Conservation (phyloP, 495 filamentous ascomycete genomes). For the Jackrogersella minutella region DNA sequence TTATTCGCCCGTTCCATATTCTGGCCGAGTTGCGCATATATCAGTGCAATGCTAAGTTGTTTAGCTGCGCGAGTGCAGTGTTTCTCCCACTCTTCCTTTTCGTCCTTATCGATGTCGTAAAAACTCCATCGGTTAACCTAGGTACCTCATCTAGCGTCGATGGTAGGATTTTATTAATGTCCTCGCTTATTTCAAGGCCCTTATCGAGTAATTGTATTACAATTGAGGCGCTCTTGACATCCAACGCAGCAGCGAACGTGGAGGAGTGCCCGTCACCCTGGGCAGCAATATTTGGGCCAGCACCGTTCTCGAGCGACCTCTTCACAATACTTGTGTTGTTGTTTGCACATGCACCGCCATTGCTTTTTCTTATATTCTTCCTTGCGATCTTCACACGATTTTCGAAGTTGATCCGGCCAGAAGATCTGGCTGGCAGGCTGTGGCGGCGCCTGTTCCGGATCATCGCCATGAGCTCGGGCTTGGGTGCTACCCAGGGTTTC, state of each 20-base stretch:
- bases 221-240: neutral
- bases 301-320: neutral
- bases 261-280: neutral
- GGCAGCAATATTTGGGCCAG: neutral
- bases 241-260: neutral
- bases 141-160: neutral
- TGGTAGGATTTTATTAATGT: neutral
- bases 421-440: neutral
- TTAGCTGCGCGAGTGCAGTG: too few relatives aligned
- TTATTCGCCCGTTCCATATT: neutral
- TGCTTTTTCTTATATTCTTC: neutral
- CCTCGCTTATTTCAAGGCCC: neutral
- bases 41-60: too few relatives aligned
- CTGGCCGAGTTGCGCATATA: neutral
- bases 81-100: too few relatives aligned
- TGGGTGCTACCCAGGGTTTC: neutral
- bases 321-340: neutral
- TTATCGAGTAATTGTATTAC: neutral
- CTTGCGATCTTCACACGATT: neutral
- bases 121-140: neutral
- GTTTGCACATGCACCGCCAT: neutral
- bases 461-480: neutral
- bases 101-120: neutral
- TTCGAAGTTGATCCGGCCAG: neutral
- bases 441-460: neutral